Evolutionary conservation across 139 green algal species (phyloP), one percentile per base, ranked within the genome.

Genomic region (Spirogloea muscicola): DNA sequence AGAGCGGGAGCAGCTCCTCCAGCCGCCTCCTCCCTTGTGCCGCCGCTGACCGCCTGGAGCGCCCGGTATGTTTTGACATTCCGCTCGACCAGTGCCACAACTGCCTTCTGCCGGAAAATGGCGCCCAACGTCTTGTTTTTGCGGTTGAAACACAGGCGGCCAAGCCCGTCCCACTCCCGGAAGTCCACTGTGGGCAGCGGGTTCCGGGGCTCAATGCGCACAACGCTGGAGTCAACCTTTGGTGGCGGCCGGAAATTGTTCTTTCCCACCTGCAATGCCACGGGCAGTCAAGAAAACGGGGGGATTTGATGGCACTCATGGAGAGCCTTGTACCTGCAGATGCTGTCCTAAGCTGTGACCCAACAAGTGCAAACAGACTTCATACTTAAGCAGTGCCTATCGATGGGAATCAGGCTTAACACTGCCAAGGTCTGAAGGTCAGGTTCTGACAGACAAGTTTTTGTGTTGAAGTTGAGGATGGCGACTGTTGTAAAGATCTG

Each of bases 121-220:
- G 89, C 89, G 25, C 91, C 90, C 18, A 99, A 84, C 16, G 95
- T 99, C 65, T 96, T 97, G 87, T 99, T 99, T 81, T 96, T 97
- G 18, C 92, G 84, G 37, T 81, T 85, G 82, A 97, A 97, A 67
- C 87, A 92, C 3, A 98, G 74, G 18, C 94, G 88, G 59, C 95
- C 82, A 13, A 99, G 84, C 7, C 94, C 94, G 79, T 98, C 95
- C 94, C 93, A 98, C 84, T 99, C 94, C 41, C 90, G 40, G 62
- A 99, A 94, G 84, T 98, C 96, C 38, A 98, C 87, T 33, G 91
- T 89, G 0, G 93, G 91, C 3, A 91, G 90, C 40, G 94, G 94
- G 76, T 93, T 88, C 31, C 93, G 84, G 42, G 95, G 95, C 85
- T 99, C 95, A 49, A 99, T 97, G 27, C 94, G 86, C 81, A 99